Percentiles rank a stretch among this genome's conserved stretches.
Conservation (phyloP, 805 yeast species). For the Kuraishia ogatae region DNA sequence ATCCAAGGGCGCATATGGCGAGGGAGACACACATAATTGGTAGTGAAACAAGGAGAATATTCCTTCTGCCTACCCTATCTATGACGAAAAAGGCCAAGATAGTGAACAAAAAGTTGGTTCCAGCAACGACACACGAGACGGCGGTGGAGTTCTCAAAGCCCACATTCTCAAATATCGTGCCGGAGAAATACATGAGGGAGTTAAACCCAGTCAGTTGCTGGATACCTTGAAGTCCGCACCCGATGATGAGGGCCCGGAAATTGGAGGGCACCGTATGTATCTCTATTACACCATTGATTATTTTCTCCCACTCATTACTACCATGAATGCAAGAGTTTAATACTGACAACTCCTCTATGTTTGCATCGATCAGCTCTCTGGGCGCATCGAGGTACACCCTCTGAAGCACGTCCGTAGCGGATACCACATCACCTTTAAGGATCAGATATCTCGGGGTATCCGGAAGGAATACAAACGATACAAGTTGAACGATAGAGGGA, state of each 20-base stretch:
- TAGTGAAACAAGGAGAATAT: conserved; percentile 64
- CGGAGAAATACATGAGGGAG: conserved; percentile 90
- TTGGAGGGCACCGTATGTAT: conserved; percentile 68
- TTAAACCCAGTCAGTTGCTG: conserved; percentile 98
- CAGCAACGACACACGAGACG: conserved; percentile 88
- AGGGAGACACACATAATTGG: conserved; percentile 80
- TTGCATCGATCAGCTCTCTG: conserved; percentile 53
- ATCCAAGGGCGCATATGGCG: conserved; percentile 78
- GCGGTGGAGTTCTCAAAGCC: conserved; percentile 88
- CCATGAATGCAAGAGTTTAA: conserved; percentile 40
- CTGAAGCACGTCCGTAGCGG: conserved; percentile 58
- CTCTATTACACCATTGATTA: conserved; percentile 52
- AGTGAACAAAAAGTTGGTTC: conserved; percentile 88
- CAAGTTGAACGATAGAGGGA: conserved; percentile 75
- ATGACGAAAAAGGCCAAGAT: conserved; percentile 78
- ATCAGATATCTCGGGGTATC: conserved; percentile 92
- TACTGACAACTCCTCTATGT: conserved; percentile 56
- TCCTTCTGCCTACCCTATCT: conserved; percentile 83
- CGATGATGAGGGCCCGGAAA: conserved; percentile 80
- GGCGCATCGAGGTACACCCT: conserved; percentile 57
- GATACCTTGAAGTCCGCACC: conserved; percentile 90
- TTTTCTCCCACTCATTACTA: conserved; percentile 33
- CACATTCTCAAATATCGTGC: conserved; percentile 85
- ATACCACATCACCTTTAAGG: conserved; percentile 53
- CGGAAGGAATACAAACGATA: conserved; percentile 76